Evolutionary conservation across 78 protist genomes (phyloP), one percentile per base, ranked within the genome.

Genomic region (Reticulomyxa filosa): DNA sequence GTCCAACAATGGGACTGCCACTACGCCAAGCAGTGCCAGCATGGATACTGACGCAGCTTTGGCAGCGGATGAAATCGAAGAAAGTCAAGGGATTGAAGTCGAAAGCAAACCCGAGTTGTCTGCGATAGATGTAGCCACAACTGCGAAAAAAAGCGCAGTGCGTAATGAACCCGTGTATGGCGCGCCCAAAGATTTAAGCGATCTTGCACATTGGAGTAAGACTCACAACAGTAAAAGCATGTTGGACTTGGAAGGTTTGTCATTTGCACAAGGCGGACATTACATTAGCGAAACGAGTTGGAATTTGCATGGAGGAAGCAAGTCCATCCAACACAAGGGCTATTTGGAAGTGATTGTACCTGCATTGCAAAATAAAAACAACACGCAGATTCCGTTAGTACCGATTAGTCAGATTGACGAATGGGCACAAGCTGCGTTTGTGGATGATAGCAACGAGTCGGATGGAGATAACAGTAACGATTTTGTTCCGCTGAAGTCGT

Each of bases 391-490:
- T 38, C 59, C 11, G 82, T 63, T 69, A 4, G 63, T 73, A 11
- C 32, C 26, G 6, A 65, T 88, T 52, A 30, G 0, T 0, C 46
- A 23, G n/a, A 3, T 88, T 66, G 93, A 91, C 1, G 73, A 34
- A n/a, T 90, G 88, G 87, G 78, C 88, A 17, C 89, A 52, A 27
- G 57, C 46, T 3, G 83, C 83, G n/a, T 90, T 87, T 63, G 26
- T 2, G 22, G 73, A 63, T 20, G 64, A n/a, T n/a, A n/a, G n/a
- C n/a, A n/a, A n/a, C n/a, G n/a, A n/a, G n/a, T n/a, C n/a, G n/a
- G n/a, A n/a, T n/a, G n/a, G n/a, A n/a, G n/a, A n/a, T n/a, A n/a
- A n/a, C n/a, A n/a, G n/a, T n/a, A n/a, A n/a, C n/a, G 46, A n/a
- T 46, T n/a, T n/a, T n/a, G n/a, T n/a, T n/a, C n/a, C n/a, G n/a